Percentiles rank a stretch among this genome's conserved stretches.
These are phyloP conservation scores for Halophytophthora polymorphica DNA, from an alignment of 352 stramenopile genomes.

Conservation along the genomic window DNA sequence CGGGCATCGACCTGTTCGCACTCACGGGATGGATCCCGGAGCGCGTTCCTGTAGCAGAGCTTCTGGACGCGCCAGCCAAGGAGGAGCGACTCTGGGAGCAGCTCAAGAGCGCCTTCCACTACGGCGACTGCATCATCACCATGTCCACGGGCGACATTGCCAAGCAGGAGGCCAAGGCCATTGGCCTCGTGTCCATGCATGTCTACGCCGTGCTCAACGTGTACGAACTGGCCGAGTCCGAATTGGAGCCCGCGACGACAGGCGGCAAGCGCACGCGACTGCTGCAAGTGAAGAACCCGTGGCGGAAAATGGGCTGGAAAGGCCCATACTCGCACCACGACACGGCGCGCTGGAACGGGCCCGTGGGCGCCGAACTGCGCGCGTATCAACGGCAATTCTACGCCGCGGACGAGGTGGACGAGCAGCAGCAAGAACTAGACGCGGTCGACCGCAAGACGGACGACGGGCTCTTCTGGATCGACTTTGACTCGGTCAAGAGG, in stretches of 20 bases:
- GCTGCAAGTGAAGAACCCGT: slow-evolving; percentile 97
- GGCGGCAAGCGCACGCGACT: slow-evolving; percentile 61
- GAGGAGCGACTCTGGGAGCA: slow-evolving; percentile 96
- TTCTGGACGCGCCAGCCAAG: slow-evolving; percentile 85
- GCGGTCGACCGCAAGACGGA: slow-evolving; percentile 42
- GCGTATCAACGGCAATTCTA: slow-evolving; percentile 58
- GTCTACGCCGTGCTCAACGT: slow-evolving; percentile 96
- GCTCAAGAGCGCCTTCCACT: slow-evolving; percentile 91
- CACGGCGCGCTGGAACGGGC: slow-evolving; percentile 44
- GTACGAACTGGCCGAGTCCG: slow-evolving; percentile 68
- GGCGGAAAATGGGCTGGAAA: slow-evolving; percentile 84
- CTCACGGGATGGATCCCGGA: slow-evolving; percentile 98
- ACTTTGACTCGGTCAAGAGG: slow-evolving; percentile 89
- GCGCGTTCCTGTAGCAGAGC: slow-evolving; percentile 66
- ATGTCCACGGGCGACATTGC: slow-evolving; percentile 90
- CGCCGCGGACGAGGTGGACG: slow-evolving; percentile 11
- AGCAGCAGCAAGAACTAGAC: slow-evolving; percentile 5
- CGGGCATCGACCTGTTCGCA: slow-evolving; percentile 96
- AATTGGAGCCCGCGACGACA: slow-evolving; percentile 32
- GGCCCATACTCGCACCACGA: slow-evolving; percentile 83
- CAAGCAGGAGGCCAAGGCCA: slow-evolving; percentile 58
- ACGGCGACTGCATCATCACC: slow-evolving; percentile 97
- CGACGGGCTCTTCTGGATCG: slow-evolving; percentile 96
- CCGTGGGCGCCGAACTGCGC: slow-evolving; percentile 57
- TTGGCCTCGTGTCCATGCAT: slow-evolving; percentile 95